Evolutionary conservation across 2,329 filamentous ascomycete species (phyloP).

Genomic region (Torrubiella hemipterigena): DNA sequence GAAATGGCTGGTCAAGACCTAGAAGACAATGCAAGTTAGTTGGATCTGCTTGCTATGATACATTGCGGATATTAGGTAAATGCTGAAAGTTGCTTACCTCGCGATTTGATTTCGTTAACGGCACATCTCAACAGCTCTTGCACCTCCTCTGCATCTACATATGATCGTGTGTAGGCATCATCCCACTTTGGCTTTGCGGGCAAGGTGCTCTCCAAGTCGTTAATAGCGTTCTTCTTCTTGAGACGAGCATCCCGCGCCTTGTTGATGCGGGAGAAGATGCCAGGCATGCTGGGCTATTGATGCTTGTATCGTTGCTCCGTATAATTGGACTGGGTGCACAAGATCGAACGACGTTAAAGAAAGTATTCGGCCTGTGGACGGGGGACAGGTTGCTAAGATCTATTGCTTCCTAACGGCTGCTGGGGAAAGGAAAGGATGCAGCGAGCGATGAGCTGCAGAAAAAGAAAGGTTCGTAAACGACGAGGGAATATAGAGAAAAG

Average conservation of each 20-base stretch:
- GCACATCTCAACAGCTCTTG: constrained; percentile 76
- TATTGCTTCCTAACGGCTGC: no score
- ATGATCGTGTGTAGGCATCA: constrained; percentile 73
- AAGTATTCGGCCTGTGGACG: no score
- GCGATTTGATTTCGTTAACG: constrained; percentile 82
- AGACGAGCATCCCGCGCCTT: constrained; percentile 30
- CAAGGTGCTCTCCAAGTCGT: constrained; percentile 35
- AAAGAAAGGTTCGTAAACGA: no score
- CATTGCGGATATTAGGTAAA: no score
- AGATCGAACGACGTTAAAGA: no score
- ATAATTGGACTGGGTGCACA: no score
- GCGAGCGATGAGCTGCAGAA: no score
- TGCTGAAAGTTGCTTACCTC: constrained; percentile 58
- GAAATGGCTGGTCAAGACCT: constrained; percentile 85
- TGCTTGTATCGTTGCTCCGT: no score
- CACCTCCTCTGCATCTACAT: constrained; percentile 81
- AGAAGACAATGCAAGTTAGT: constrained; percentile 5
- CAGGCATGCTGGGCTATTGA: constrained; percentile 32
- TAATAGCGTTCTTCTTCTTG: constrained; percentile 57
- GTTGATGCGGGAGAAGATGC: constrained; percentile 55
- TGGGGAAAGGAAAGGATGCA: no score
- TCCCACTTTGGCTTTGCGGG: constrained; percentile 70
- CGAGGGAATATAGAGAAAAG: no score
- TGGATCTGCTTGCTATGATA: no score
- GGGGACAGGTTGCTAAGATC: no score